phyloP scores from a whole-genome alignment of 805 yeast genomes.

The Cyberlindnera samutprakarnensis region DNA sequence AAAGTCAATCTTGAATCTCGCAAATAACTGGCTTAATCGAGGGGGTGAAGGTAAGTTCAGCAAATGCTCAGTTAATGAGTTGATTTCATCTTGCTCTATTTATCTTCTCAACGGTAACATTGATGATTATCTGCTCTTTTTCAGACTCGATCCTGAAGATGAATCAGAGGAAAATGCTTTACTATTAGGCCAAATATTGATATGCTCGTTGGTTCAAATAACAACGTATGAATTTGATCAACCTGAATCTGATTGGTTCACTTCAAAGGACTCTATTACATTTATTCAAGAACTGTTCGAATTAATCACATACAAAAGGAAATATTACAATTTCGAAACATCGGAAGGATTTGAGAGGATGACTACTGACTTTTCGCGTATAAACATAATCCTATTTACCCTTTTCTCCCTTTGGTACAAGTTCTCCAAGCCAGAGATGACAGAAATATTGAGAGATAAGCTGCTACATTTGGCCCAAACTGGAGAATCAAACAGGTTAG shows the following conservation, averaged over 20 bases:
- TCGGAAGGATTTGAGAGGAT: slow-evolving; percentile 3
- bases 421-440: slow-evolving; percentile 2
- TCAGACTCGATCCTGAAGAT: slow-evolving; percentile 7
- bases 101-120: slow-evolving; percentile 6
- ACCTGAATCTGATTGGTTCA: slow-evolving; percentile 6
- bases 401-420: slow-evolving; percentile 13
- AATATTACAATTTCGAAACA: slow-evolving; percentile 4
- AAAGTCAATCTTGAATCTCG: slow-evolving; percentile 5
- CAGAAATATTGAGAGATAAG: neutral
- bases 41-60: slow-evolving; percentile 1
- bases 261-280: slow-evolving; percentile 2
- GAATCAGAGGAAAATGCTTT: slow-evolving; percentile 2
- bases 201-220: slow-evolving; percentile 10
- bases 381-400: slow-evolving; percentile 7
- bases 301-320: slow-evolving; percentile 7
- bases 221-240: slow-evolving; percentile 10
- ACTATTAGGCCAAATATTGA: slow-evolving; percentile 4
- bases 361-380: slow-evolving; percentile 8
- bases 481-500: slow-evolving; percentile 11
- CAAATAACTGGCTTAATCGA: slow-evolving; percentile 4
- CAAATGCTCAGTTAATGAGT: neutral
- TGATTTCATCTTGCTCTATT: neutral
- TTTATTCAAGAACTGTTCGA: slow-evolving; percentile 12
- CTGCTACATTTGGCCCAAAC: slow-evolving; percentile 5
- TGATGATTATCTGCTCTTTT: slow-evolving; percentile 13